These are phyloP conservation scores for Boletales sp. DNA, from an alignment of 768 basidiomycete genomes.

Conservation along the genomic window DNA sequence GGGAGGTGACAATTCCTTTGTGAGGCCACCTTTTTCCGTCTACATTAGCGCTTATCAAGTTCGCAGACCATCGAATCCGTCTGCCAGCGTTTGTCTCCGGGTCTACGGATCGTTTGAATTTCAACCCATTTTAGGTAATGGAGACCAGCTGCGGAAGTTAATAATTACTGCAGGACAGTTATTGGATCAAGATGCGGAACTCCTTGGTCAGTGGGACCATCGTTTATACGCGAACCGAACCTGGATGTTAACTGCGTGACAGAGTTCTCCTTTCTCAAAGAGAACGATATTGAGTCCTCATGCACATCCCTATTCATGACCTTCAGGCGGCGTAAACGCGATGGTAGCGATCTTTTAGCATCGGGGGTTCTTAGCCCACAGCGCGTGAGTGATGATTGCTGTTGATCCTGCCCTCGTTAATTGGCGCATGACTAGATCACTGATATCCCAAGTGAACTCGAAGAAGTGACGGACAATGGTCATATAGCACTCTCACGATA, in stretches of 20 bases:
- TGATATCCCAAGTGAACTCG: neutral
- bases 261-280: neutral
- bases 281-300: neutral
- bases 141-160: neutral
- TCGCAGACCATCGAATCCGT: slow-evolving; percentile 1
- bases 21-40: neutral
- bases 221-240: no score
- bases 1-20: slow-evolving; percentile 2
- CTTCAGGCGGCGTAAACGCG: neutral
- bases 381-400: neutral
- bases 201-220: neutral
- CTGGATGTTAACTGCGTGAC: neutral
- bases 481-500: slow-evolving; percentile 1
- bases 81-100: neutral
- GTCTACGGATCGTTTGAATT: slow-evolving; percentile 3
- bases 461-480: neutral
- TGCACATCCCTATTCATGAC: neutral
- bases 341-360: neutral
- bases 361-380: neutral
- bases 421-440: neutral
- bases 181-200: neutral
- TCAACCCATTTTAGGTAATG: slow-evolving; percentile 3
- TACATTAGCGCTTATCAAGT: neutral
- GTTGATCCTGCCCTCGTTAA: neutral
- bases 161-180: neutral